phyloP scores from a whole-genome alignment of 257 asterid genomes.

The Penstemon newberryi region DNA sequence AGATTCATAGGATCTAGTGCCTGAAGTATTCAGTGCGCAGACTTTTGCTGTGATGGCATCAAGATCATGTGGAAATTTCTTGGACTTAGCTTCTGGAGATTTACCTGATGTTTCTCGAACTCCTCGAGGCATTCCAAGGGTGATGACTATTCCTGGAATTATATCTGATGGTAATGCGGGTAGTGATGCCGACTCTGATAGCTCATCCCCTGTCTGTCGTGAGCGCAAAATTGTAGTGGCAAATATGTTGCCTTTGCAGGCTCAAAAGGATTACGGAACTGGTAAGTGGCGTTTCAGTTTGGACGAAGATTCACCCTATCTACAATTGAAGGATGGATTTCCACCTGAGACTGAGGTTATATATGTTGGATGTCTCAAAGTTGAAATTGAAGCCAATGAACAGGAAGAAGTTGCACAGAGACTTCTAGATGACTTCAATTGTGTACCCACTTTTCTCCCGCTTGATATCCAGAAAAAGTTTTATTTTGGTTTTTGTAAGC shows the following conservation, averaged over 20 bases:
- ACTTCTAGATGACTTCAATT: slow-evolving; percentile 69
- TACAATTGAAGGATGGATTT: slow-evolving; percentile 85
- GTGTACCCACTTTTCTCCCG: slow-evolving; percentile 84
- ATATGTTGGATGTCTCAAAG: slow-evolving; percentile 84
- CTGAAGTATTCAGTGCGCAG: slow-evolving; percentile 22
- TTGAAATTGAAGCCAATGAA: slow-evolving; percentile 66
- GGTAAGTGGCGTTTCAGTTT: slow-evolving; percentile 68
- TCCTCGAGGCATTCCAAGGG: slow-evolving; percentile 78
- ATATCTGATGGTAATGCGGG: slow-evolving; percentile 55
- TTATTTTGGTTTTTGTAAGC: slow-evolving; percentile 84
- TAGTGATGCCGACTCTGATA: slow-evolving; percentile 70
- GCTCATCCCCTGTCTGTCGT: slow-evolving; percentile 47
- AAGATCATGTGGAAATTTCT: slow-evolving; percentile 58
- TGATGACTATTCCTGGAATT: slow-evolving; percentile 77
- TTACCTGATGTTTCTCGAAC: slow-evolving; percentile 55
- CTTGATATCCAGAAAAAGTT: slow-evolving; percentile 63
- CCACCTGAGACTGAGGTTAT: slow-evolving; percentile 70
- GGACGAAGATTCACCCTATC: slow-evolving; percentile 72
- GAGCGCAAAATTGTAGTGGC: slow-evolving; percentile 78
- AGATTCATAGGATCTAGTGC: neutral
- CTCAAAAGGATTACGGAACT: slow-evolving; percentile 55
- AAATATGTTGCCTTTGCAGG: slow-evolving; percentile 75
- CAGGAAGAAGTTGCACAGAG: slow-evolving; percentile 83
- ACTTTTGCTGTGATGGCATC: slow-evolving; percentile 45
- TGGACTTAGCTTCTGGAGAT: slow-evolving; percentile 70